These are phyloP conservation scores for Colletotrichum euphorbiae DNA, from an alignment of 2,329 filamentous ascomycete species.

Conservation along the genomic window DNA sequence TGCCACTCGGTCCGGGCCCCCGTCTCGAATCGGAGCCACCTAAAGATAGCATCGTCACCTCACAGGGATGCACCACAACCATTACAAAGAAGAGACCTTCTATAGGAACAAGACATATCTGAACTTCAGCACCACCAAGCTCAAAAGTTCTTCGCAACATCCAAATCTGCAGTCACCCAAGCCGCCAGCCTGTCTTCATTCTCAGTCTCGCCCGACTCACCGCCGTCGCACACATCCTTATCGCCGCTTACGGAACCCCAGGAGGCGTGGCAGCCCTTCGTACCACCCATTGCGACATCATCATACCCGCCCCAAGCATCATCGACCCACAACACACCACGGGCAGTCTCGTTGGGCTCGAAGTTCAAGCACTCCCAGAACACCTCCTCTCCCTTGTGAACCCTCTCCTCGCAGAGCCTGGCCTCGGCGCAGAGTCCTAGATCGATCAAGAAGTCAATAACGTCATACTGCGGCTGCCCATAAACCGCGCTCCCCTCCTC, in stretches of 20 bases:
- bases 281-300: neutral
- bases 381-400: constrained; percentile 44
- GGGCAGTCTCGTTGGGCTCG: neutral
- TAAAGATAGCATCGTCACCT: too few relatives aligned
- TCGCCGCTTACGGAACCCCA: neutral
- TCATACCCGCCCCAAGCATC: neutral
- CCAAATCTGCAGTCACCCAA: too few relatives aligned
- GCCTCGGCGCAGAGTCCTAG: constrained; percentile 49
- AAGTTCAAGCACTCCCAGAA: constrained; percentile 43
- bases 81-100: too few relatives aligned
- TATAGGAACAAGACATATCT: too few relatives aligned
- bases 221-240: neutral
- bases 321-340: neutral
- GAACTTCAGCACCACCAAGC: too few relatives aligned
- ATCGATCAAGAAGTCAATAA: constrained; percentile 51
- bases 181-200: too few relatives aligned
- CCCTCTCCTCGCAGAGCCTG: constrained; percentile 42
- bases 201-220: neutral
- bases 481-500: constrained; percentile 35
- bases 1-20: too few relatives aligned
- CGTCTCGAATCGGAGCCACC: too few relatives aligned
- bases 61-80: too few relatives aligned
- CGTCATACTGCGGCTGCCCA: constrained; percentile 46
- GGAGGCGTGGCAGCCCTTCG: neutral
- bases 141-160: too few relatives aligned